These are phyloP conservation scores for Psophocarpus tetragonolobus DNA, from an alignment of 306 rosid genomes.

Conservation along the genomic window DNA sequence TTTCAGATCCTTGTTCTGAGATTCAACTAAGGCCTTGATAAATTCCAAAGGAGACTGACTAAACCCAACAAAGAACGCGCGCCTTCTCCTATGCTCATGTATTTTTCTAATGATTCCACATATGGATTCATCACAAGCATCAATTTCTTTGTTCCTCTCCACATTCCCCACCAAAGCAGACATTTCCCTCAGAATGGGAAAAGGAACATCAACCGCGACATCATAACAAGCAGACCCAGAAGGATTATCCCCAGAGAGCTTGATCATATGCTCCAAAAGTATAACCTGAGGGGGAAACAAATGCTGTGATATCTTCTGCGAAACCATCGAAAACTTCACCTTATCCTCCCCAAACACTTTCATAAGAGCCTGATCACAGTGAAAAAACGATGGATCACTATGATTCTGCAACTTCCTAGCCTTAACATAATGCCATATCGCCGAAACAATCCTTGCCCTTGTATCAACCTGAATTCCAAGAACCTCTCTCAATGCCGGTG, in stretches of 20 bases:
- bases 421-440: background rate
- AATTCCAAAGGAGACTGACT: slow-evolving; percentile 5
- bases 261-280: slow-evolving; percentile 18
- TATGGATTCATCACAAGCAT: background rate
- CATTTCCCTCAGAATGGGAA: slow-evolving; percentile 22
- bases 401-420: slow-evolving; percentile 2
- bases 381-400: background rate
- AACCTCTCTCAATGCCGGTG: background rate
- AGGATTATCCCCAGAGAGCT: background rate
- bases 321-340: background rate
- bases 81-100: slow-evolving; percentile 6
- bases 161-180: background rate
- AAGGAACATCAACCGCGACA: slow-evolving; percentile 18
- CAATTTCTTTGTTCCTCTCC: slow-evolving; percentile 2
- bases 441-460: background rate
- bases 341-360: slow-evolving; percentile 13
- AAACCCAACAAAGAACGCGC: background rate
- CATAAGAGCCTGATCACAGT: background rate
- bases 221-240: slow-evolving; percentile 10
- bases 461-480: slow-evolving; percentile 7
- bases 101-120: slow-evolving; percentile 16
- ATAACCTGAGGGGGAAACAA: slow-evolving; percentile 17
- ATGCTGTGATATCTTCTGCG: background rate
- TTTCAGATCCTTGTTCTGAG: slow-evolving; percentile 18
- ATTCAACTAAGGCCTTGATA: slow-evolving; percentile 1